Conservation (phyloP, 2,329 filamentous ascomycete genomes). For the Didymella glomerata region DNA sequence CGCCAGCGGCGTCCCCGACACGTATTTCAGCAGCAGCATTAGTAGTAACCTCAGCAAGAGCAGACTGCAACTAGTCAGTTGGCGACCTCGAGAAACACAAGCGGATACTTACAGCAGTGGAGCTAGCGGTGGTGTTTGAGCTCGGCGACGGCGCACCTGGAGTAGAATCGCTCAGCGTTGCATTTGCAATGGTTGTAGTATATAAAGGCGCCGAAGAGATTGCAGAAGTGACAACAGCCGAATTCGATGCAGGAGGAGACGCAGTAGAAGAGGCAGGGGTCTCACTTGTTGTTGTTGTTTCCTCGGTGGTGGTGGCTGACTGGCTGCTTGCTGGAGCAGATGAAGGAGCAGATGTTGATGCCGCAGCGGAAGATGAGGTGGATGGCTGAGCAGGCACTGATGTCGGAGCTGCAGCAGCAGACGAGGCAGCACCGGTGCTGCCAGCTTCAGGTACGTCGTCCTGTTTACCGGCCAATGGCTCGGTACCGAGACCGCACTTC, state of each 20-base stretch:
- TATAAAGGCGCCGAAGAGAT: conserved; percentile 3
- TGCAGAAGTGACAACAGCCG: background rate
- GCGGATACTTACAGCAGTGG: conserved; percentile 23
- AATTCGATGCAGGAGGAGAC: background rate
- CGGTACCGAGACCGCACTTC: conserved; percentile 31
- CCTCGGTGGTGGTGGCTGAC: conserved; percentile 1
- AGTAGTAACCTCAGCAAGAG: conserved; percentile 25
- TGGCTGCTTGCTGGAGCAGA: conserved; percentile 7
- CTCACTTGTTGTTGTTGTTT: conserved; percentile 7
- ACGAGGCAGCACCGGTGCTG: conserved; percentile 17
- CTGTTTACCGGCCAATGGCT: conserved; percentile 30
- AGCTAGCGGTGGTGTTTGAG: conserved; percentile 27
- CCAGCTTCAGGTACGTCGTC: conserved; percentile 28
- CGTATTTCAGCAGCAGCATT: conserved; percentile 28
- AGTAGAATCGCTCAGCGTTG: conserved; percentile 13
- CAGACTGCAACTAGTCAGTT: conserved; percentile 18
- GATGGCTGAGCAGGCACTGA: conserved; percentile 10
- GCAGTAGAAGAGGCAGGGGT: conserved; percentile 14
- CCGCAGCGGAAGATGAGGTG: background rate
- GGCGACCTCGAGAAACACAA: too few relatives aligned
- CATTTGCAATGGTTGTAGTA: conserved; percentile 1
- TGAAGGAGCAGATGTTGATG: conserved; percentile 11
- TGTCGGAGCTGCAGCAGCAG: too few relatives aligned
- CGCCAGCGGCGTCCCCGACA: conserved; percentile 14
- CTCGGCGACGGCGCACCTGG: conserved; percentile 18